Evolutionary conservation across 768 basidiomycete species (phyloP).

Genomic region (Cystofilobasidium capitatum): DNA sequence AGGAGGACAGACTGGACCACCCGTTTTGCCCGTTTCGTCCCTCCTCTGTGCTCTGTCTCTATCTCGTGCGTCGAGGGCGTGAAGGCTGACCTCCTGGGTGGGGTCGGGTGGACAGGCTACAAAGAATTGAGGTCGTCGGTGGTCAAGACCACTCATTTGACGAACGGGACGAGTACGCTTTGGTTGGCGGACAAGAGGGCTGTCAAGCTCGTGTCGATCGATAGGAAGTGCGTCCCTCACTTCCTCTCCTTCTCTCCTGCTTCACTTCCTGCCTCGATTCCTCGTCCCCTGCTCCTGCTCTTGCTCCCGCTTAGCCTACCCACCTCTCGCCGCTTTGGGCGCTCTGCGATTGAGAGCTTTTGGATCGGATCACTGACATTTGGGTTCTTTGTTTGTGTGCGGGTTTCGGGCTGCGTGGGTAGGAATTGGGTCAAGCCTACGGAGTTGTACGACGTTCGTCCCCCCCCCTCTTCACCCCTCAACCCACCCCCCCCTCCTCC

Average conservation of each 20-base stretch:
- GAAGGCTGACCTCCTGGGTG: background rate
- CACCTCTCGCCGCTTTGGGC: too few relatives aligned
- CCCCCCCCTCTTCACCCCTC: background rate
- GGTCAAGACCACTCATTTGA: background rate
- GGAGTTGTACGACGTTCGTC: constrained; percentile 5
- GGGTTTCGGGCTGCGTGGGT: too few relatives aligned
- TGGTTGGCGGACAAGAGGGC: constrained; percentile 1
- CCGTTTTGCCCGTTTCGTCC: constrained; percentile 8
- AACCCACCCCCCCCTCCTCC: background rate
- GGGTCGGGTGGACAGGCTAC: background rate
- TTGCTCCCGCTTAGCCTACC: too few relatives aligned
- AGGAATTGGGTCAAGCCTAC: constrained; percentile 13
- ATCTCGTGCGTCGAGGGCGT: background rate
- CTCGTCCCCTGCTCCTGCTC: too few relatives aligned
- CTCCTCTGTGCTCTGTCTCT: too few relatives aligned
- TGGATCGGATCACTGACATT: background rate
- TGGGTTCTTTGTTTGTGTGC: too few relatives aligned
- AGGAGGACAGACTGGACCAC: background rate
- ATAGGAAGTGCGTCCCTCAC: background rate
- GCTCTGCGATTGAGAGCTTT: too few relatives aligned
- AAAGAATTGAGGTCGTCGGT: background rate
- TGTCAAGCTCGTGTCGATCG: constrained; percentile 3
- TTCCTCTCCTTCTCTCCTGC: too few relatives aligned
- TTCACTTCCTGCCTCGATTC: too few relatives aligned
- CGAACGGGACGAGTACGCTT: background rate